Base-by-base conservation (phyloP, 148 eudicot species). In the Fagopyrum tataricum region DNA sequence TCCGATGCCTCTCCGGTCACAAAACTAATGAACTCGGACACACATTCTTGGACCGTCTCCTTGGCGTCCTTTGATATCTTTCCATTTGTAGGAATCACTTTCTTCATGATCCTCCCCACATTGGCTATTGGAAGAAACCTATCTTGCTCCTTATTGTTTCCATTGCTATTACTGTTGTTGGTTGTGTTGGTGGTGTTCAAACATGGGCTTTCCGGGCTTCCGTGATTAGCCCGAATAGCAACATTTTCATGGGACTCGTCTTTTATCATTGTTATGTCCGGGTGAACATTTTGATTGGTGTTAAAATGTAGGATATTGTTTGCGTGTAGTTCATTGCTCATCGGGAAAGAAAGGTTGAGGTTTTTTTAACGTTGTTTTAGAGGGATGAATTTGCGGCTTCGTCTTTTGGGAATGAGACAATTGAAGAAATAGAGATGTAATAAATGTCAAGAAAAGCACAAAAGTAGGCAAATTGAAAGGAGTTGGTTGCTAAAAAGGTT, bases 41-140 rank as follows among this genome's bases (percentile, higher is more conserved):
- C 96, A 14, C 96, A 90, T 79, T 90, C 92, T 70, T 90, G 96
- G 4, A 88, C 90, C 0, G 88, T 88, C 79, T 90, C 96, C 49
- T 90, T 90, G 0, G 96, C 96, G 0, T 90, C 96, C n/a, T 90
- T 90, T 0, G 96, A 88, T 44, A 88, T 86, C 71, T 90, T 90
- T 0, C 88, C 91, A 1, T 76, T 84, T 0, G 75, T 75, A 1
- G 96, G 96, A 8, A 88, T 80, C 9, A 82, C 85, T 73, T 90
- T 90, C 72, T 90, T 90, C 96, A 90, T 90, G 62, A 90, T 90
- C 75, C 96, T 77, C 0, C 96, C 91, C 0, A 90, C 96, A 42
- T 90, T 90, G 4, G 95, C 95, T 62, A 90, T 90, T 0, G 95
- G 95, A 5, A 89, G 85, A 21, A 90, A 86, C 15, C 84, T 49